Evolutionary conservation across 345 rosid species (phyloP), one percentile per base, ranked within the genome.

Genomic region (Turnera subulata): DNA sequence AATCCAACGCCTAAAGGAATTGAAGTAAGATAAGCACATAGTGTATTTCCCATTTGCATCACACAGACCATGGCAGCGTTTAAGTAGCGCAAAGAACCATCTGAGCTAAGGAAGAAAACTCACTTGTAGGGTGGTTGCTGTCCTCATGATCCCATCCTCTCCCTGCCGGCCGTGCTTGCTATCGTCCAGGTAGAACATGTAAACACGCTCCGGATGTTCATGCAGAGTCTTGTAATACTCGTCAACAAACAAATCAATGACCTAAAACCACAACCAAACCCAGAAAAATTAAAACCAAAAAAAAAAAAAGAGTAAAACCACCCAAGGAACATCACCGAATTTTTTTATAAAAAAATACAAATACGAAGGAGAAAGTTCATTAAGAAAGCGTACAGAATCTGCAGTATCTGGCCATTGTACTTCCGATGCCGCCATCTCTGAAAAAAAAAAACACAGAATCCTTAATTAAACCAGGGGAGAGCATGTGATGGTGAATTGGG

Each of bases 81-180:
- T 37, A 37, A 37, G 40, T 37, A 7, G 40, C 2, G 13, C 8
- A 13, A 37, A 9, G 13, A 37, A 37, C 40, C 8, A 37, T 37
- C 40, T 7, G 11, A 37, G 13, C 1, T 37, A 37, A 13, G 45
- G 55, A 67, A 17, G 59, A 38, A 37, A 10, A 10, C 87, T 80
- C 66, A 89, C 98, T 60, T 84, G 79, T 88, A 89, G 80, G 26
- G 97, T 87, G 20, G 99, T 73, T 22, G 99, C 84, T 22, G 76
- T 77, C 59, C 74, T 71, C 92, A 94, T 90, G 17, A 61, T 23
- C 40, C 97, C 97, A 73, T 67, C 64, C 49, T 59, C 81, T 54
- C 75, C 97, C 32, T 87, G 91, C 22, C 97, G 97, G 48, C 99
- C 92, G 71, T 90, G 88, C 84, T 84, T 90, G 63, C 97, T 94